Evolutionary conservation across 176 grass and related monocot genomes (phyloP).

Genomic region (Areca catechu): DNA sequence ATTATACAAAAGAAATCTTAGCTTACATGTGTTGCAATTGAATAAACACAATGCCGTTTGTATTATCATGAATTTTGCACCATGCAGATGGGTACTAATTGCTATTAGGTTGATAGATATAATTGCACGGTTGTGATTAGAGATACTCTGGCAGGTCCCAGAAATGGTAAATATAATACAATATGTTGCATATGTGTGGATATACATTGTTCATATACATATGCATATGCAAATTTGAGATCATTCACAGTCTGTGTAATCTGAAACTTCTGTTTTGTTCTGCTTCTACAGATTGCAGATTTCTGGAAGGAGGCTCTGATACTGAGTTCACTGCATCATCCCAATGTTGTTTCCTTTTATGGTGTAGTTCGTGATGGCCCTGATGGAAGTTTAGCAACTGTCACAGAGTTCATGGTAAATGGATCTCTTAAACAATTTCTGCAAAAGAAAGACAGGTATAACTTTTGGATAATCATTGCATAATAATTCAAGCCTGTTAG

Average conservation of each 20-base stretch:
- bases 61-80: too few species aligned
- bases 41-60: too few species aligned
- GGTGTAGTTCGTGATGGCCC: slow-evolving; percentile 97
- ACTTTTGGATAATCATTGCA: background rate
- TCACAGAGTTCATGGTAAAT: slow-evolving; percentile 95
- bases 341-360: slow-evolving; percentile 96
- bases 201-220: too few species aligned
- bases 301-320: slow-evolving; percentile 97
- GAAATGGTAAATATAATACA: too few species aligned
- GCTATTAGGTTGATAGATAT: too few species aligned
- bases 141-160: too few species aligned
- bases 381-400: slow-evolving; percentile 84
- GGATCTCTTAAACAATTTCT: slow-evolving; percentile 98
- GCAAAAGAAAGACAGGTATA: slow-evolving; percentile 89
- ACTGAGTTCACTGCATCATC: slow-evolving; percentile 91
- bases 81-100: too few species aligned
- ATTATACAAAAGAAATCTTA: too few species aligned
- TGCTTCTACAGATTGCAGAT: slow-evolving; percentile 71
- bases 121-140: too few species aligned
- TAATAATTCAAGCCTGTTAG: background rate
- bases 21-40: too few species aligned
- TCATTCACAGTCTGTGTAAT: background rate
- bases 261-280: slow-evolving; percentile 11
- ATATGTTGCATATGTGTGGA: too few species aligned
- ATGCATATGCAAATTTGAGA: too few species aligned